Evolutionary conservation across 163 green algal genomes (phyloP), one percentile per base, ranked within the genome.

Genomic region (Scenedesmus sp.): DNA sequence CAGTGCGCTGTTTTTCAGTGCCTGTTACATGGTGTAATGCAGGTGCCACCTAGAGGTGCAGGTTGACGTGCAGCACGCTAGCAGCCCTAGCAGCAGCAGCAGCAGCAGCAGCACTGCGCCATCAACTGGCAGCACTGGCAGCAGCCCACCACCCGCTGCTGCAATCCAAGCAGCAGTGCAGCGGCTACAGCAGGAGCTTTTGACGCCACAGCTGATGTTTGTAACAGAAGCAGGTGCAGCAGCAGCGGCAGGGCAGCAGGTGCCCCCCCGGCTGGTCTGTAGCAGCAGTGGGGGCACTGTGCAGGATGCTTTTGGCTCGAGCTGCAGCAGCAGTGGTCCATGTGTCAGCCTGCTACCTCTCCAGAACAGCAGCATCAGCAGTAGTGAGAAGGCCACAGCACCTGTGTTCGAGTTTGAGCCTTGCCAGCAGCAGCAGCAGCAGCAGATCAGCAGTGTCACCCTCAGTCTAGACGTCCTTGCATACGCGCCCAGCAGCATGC

Each of bases 391-490:
- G 3, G 1, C 43, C 43, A 33, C 33, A 46, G 81, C 88, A 15
- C 88, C 88, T 4, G 40, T 79, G 81, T 89, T 92, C 53, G 88
- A 92, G 24, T 92, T 89, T 33, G 26, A 88, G 22, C 81, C 88
- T 30, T 37, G 20, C 40, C 76, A 83, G 76, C 76, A 76, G 51
- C 49, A 72, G 79, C 79, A 56, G 78, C 83, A 73, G 85, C 85
- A 90, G 46, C 26, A 81, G 56, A 9, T 89, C 4, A 44, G 7
- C 22, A 46, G 22, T 0, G 65, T 91, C 15, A 40, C 61, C 16
- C 83, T 96, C 33, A 53, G 46, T 10, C 70, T 96, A 10, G 93
- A 95, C 73, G 87, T 93, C 24, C 83, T 96, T 7, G 86, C 61
- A 20, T 95, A 91, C 44, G 92, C 90, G 18, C 89, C 86, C 0